Evolutionary conservation across 352 stramenopile species (phyloP), one percentile per base, ranked within the genome.

Genomic region (Globisporangium iwayamae): DNA sequence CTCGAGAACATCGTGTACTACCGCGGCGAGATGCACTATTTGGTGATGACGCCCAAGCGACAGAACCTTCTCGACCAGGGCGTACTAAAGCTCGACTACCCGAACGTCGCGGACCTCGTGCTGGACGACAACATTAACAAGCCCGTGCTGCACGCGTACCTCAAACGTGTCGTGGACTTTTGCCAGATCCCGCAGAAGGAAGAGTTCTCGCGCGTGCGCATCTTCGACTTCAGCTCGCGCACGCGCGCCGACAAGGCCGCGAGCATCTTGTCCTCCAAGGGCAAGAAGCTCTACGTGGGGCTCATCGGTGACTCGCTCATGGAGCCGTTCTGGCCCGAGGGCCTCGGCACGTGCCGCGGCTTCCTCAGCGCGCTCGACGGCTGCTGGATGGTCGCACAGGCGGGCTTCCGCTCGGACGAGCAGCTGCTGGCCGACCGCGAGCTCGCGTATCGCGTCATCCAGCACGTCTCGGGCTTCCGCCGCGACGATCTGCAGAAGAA

Each of bases 1-100:
- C 65, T 93, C 13, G 86, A 95, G 71, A 93, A 93, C 59, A 80
- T 93, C 45, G 86, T 93, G 68, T 95, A 95, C 73, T 92, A 93
- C 69, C 81, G 83, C 25, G 86, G 85, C 41, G 83, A 91, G 62
- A 90, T 91, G 74, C 86, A 95, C 69, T 95, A 95, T 70, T 67
- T 95, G 36, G 86, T 95, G 9, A 92, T 92, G 81, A 93, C 86
- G 6, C 81, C 85, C 14, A 91, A 88, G 73, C 79, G 78, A 6
- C 76, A 82, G 60, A 93, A 90, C 69, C 64, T 93, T 39, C 43
- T 93, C n/a, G 76, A 91, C 9, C 74, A 89, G 36, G 84, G 84
- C 32, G 82, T 93, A 48, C 55, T 91, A 30, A 87, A 86, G 68
- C 71, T 73, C 65, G 85, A 91, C 66, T 81, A 85, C 66, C 78